phyloP scores from a whole-genome alignment of 202 grass and related monocot species.

The Eragrostis tef region DNA sequence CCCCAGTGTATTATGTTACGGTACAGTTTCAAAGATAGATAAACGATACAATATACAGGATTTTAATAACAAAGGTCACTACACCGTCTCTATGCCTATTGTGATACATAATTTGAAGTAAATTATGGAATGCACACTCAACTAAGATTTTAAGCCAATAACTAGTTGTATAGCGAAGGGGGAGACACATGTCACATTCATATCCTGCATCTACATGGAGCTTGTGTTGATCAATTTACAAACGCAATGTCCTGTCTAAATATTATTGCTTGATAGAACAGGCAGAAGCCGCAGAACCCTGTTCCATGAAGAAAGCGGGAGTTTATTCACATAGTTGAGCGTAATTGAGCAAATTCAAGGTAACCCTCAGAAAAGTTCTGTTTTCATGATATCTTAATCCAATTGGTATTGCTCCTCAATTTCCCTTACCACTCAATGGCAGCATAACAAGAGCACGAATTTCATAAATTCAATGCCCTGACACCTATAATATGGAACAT shows the following conservation, averaged over 20 bases:
- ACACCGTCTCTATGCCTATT: background rate
- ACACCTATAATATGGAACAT: background rate
- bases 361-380: background rate
- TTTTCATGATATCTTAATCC: background rate
- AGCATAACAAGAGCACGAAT: constrained; percentile 22
- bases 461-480: constrained; percentile 11
- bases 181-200: background rate
- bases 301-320: too few relatives aligned
- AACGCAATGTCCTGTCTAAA: background rate
- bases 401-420: background rate
- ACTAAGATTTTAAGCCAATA: constrained; percentile 15
- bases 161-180: background rate
- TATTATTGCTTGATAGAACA: too few relatives aligned
- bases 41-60: background rate
- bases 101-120: background rate
- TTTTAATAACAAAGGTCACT: background rate
- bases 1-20: background rate
- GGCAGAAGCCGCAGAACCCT: too few relatives aligned
- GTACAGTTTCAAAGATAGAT: background rate
- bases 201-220: background rate
- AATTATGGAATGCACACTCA: constrained; percentile 12
- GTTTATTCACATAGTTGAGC: too few relatives aligned
- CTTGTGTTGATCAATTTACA: constrained; percentile 24
- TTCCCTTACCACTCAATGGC: background rate
- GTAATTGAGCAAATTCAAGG: too few relatives aligned